Evolutionary conservation across 2,329 filamentous ascomycete genomes (phyloP).

Genomic region (Anthostomella pinea): DNA sequence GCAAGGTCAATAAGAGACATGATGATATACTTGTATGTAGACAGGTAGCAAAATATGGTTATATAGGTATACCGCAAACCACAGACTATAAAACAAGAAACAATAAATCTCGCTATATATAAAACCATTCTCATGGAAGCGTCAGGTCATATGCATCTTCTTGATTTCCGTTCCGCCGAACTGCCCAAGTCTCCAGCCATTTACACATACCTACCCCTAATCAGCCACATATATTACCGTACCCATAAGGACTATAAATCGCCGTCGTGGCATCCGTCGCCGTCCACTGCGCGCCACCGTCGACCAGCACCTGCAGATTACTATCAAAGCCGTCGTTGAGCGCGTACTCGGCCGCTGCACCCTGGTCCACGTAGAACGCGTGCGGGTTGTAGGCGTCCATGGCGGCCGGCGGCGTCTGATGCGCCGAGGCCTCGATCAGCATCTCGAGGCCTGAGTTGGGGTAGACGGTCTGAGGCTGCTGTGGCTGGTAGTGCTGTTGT

Average conservation of each 20-base stretch:
- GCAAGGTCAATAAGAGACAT: too few species aligned
- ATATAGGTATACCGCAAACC: too few species aligned
- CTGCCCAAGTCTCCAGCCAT: too few species aligned
- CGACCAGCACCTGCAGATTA: slow-evolving; percentile 44
- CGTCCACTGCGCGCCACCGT: slow-evolving; percentile 33
- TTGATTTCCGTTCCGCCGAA: too few species aligned
- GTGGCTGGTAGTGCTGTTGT: slow-evolving; percentile 15
- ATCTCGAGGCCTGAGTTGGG: slow-evolving; percentile 38
- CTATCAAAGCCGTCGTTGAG: slow-evolving; percentile 45
- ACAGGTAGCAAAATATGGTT: too few species aligned
- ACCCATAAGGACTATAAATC: slow-evolving; percentile 25
- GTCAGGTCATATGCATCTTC: too few species aligned
- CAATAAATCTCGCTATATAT: too few species aligned
- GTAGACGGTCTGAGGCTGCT: slow-evolving; percentile 15
- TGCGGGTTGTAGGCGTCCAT: slow-evolving; percentile 20
- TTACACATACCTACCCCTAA: too few species aligned
- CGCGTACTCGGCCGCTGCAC: slow-evolving; percentile 18
- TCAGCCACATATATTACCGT: too few species aligned
- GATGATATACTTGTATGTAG: too few species aligned
- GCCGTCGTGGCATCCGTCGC: slow-evolving; percentile 23
- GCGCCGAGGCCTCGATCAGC: slow-evolving; percentile 39
- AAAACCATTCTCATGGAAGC: too few species aligned
- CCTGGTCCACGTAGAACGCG: slow-evolving; percentile 25
- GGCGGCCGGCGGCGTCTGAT: slow-evolving; percentile 27
- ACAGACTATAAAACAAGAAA: too few species aligned